Percentiles rank a stretch among this genome's conserved stretches.
These are phyloP conservation scores for Phytophthora rubi DNA, from an alignment of 352 stramenopile genomes.

Conservation along the genomic window DNA sequence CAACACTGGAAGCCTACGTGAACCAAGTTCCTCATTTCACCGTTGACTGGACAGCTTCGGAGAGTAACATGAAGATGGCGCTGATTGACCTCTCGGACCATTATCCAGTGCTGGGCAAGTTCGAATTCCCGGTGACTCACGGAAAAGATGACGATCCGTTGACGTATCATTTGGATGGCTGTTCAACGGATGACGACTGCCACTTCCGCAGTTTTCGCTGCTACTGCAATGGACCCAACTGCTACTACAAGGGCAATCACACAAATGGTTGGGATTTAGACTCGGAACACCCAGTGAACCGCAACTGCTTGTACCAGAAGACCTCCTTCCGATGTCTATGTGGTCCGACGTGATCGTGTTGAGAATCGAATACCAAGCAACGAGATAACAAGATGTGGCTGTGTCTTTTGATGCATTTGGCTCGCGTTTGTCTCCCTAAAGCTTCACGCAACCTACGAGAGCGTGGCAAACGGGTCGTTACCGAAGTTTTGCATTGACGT, in stretches of 20 bases:
- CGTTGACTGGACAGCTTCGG: conserved; percentile 66
- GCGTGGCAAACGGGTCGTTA: conserved; percentile 67
- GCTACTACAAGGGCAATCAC: conserved; percentile 69
- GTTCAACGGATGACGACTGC: conserved; percentile 75
- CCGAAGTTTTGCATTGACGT: conserved; percentile 35
- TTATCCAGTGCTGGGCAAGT: conserved; percentile 75
- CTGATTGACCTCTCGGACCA: conserved; percentile 81
- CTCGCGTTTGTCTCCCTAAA: conserved; percentile 1
- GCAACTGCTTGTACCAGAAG: conserved; percentile 78
- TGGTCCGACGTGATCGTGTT: conserved; percentile 58
- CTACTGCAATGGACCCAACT: conserved; percentile 72
- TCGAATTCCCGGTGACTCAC: conserved; percentile 64
- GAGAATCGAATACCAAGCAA: conserved; percentile 3
- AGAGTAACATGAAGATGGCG: conserved; percentile 62
- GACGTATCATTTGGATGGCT: conserved; percentile 77
- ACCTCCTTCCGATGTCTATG: conserved; percentile 68
- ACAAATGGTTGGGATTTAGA: conserved; percentile 56
- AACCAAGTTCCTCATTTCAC: conserved; percentile 65
- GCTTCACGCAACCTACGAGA: conserved; percentile 45
- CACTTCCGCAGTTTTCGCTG: conserved; percentile 73
- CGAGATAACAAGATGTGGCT: not conserved
- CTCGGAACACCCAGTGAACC: conserved; percentile 74
- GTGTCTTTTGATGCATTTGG: conserved; percentile 21
- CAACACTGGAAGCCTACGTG: conserved; percentile 64
- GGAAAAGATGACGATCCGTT: conserved; percentile 57